Conservation (phyloP, 78 protist species). For the Bigelowiella natans region DNA sequence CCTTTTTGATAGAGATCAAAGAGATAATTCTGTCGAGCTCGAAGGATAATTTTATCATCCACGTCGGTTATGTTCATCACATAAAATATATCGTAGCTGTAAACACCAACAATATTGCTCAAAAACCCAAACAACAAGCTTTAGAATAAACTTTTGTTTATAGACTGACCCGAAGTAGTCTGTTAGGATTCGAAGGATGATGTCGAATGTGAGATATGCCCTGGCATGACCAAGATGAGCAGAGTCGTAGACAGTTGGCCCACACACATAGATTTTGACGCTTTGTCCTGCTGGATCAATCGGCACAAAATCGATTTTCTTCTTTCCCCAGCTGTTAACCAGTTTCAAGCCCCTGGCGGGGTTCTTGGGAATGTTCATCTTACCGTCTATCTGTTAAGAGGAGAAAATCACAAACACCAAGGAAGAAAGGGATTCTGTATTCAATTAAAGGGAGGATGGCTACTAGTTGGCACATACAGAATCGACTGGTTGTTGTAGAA, state of each 20-base stretch:
- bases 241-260: conserved; percentile 58
- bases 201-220: conserved; percentile 46
- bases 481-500: too few species aligned
- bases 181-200: conserved; percentile 35
- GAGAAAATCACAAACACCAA: too few species aligned
- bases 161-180: conserved; percentile 24
- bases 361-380: not conserved
- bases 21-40: conserved; percentile 56
- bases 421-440: too few species aligned
- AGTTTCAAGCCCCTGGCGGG: not conserved
- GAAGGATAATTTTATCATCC: conserved; percentile 69
- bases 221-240: conserved; percentile 58
- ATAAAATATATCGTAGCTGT: conserved; percentile 22
- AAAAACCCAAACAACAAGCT: not conserved
- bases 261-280: conserved; percentile 42
- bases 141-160: too few species aligned
- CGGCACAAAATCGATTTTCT: not conserved
- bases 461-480: too few species aligned
- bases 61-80: conserved; percentile 47
- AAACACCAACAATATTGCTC: not conserved
- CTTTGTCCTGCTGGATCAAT: not conserved
- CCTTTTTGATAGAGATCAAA: not conserved
- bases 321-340: not conserved
- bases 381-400: too few species aligned
- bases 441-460: too few species aligned